Evolutionary conservation across 148 eudicot genomes (phyloP), one percentile per base, ranked within the genome.

Genomic region (Chenopodium album): DNA sequence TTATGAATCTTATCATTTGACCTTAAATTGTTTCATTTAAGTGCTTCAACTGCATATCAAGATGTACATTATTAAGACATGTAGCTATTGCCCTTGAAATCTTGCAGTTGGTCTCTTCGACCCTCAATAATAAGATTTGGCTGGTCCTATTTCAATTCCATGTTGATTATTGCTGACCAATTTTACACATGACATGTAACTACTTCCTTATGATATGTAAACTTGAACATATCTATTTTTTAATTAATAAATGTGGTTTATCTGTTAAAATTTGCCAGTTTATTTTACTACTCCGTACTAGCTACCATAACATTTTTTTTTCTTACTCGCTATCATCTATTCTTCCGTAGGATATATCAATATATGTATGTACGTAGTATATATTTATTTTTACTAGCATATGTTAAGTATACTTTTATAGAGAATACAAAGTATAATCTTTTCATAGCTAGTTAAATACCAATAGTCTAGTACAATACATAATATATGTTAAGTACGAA

Each of bases 41-140:
- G n/a, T 56, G 67, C 17, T 74, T 72, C 59, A 71, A 80, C 54
- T 72, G 20, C 34, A 71, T 37, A 80, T 71, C 41, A 80, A 69
- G 48, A 41, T 32, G 52, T 69, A 68, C n/a, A 54, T 70, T 79
- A 46, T 54, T 71, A 14, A 54, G 54, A 56, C 77, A 79, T 46
- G 19, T 12, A 32, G 72, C 46, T 65, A 41, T 64, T 52, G 52
- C 60, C 65, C 22, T 72, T 71, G 67, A 79, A 56, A 34, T 80
- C 77, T 37, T 80, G 82, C 11, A 71, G 77, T 20, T n/a, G 73
- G 32, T 52, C 44, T 63, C 16, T 63, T 28, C 22, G 3, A 48
- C 34, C 32, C 34, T 26, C 54, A 23, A 13, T 50, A 74, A 50
- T 50, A 74, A 74, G 77, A 74, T 74, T 26, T 28, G 14, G 77